Evolutionary conservation across 1,284 basidiomycete genomes (phyloP), one percentile per base, ranked within the genome.

Genomic region (Lignosus rhinocerotis): DNA sequence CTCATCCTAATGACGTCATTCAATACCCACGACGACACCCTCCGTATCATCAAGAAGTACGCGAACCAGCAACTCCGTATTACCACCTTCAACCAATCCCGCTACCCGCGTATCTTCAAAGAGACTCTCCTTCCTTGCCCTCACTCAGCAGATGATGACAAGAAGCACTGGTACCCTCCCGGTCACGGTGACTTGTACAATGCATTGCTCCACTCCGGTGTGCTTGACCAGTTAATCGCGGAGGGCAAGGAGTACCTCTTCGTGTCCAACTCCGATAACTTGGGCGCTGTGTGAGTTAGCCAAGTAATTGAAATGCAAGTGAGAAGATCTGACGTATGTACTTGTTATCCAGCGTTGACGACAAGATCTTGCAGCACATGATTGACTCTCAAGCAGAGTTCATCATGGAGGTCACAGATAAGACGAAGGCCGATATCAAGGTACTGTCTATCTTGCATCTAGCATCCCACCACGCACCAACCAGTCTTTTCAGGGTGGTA

Each of bases 1-100:
- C 93, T 99, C 74, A 96, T 98, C 78, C 88, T 99, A 73, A 99
- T 99, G 96, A 98, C 97, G 72, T 98, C 95, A 64, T 98, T 99
- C 88, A 98, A 99, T 84, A 98, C 97, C 43, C 96, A 96, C 75
- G 94, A 96, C 54, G 95, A 97, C 75, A 97, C 95, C 49, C 84
- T 94, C 58, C 91, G 96, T 61, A 97, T 98, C 80, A 99, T 99
- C 80, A 97, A 98, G 78, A 99, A 99, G 80, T 99, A 99, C 78
- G 94, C 90, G 55, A 98, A 98, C 83, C 95, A 97, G 80, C 95
- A 96, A 75, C 86, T 97, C 69, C 90, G 93, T 74, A 95, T 96
- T 74, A 92, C 92, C 60, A 94, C 92, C 59, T 97, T 97, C 86
- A 98, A 99, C 80, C 97, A 99, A 81, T 97, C 94, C 31, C 88